Evolutionary conservation across 2,329 filamentous ascomycete species (phyloP).

Genomic region (Falciphora oryzae): DNA sequence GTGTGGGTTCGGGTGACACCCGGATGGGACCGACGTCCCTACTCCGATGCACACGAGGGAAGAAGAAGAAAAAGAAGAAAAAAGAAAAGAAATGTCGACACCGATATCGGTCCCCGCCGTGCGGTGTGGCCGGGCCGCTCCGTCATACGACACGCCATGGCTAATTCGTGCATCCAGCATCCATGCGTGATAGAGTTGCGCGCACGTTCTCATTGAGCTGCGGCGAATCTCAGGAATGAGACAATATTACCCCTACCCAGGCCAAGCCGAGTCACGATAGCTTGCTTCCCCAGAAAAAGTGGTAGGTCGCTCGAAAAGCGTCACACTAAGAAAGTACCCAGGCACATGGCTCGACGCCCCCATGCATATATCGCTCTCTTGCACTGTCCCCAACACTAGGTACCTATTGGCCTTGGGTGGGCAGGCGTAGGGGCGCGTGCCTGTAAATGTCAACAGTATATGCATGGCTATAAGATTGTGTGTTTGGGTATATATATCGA

Average conservation of each 20-base stretch:
- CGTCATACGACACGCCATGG: background rate
- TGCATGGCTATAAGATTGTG: too few species aligned
- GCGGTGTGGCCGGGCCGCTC: background rate
- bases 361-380: too few species aligned
- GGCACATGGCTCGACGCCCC: too few species aligned
- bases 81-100: background rate
- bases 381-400: too few species aligned
- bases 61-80: background rate
- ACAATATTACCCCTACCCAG: background rate
- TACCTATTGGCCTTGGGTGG: too few species aligned
- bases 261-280: background rate
- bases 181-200: background rate
- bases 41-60: background rate
- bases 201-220: background rate
- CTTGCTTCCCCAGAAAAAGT: background rate
- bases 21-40: background rate
- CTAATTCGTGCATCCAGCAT: background rate
- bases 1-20: background rate
- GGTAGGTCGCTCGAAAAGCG: too few species aligned
- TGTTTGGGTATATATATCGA: background rate
- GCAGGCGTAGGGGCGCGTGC: too few species aligned
- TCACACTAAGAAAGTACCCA: too few species aligned
- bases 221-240: too few species aligned
- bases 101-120: background rate
- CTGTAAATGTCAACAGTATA: too few species aligned